A percentile compares a stretch with the other conserved stretches of the same genome.
These are phyloP conservation scores for Ophiostoma piceae DNA, from an alignment of 2,329 filamentous ascomycete species.

Conservation along the genomic window DNA sequence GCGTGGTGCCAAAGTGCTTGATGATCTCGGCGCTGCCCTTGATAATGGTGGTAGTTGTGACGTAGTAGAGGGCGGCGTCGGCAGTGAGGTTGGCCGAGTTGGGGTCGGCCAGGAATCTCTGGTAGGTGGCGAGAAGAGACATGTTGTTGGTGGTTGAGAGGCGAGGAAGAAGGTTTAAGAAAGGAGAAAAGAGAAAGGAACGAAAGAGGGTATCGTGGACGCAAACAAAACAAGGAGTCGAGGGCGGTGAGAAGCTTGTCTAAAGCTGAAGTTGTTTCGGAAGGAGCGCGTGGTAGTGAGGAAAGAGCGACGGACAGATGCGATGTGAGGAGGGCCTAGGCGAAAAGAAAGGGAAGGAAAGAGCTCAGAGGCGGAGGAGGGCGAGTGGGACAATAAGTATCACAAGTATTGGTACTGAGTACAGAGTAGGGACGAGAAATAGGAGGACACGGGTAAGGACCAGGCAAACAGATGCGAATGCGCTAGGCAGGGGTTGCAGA, in stretches of 20 bases:
- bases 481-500: conserved; percentile 21
- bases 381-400: background rate
- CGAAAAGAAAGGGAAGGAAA: background rate
- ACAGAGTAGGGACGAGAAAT: background rate
- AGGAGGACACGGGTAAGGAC: conserved; percentile 2
- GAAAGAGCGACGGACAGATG: background rate
- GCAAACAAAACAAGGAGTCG: background rate
- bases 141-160: conserved; percentile 33
- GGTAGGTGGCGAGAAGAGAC: conserved; percentile 55
- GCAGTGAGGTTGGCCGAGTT: conserved; percentile 57
- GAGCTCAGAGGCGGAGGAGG: background rate
- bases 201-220: conserved; percentile 6
- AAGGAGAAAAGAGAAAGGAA: background rate
- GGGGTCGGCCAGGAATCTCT: conserved; percentile 65
- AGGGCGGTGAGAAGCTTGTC: background rate
- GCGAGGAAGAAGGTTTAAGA: background rate
- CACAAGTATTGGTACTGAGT: background rate
- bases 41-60: conserved; percentile 77
- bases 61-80: conserved; percentile 73
- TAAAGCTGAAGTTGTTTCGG: background rate
- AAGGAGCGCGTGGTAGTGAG: background rate
- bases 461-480: conserved; percentile 13
- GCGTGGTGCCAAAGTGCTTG: conserved; percentile 69
- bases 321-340: background rate
- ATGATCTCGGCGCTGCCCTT: conserved; percentile 68